Percentiles rank a stretch among this genome's conserved stretches.
Evolutionary conservation across 73 alveolate species (phyloP).

Genomic region (Paramecium caudatum): DNA sequence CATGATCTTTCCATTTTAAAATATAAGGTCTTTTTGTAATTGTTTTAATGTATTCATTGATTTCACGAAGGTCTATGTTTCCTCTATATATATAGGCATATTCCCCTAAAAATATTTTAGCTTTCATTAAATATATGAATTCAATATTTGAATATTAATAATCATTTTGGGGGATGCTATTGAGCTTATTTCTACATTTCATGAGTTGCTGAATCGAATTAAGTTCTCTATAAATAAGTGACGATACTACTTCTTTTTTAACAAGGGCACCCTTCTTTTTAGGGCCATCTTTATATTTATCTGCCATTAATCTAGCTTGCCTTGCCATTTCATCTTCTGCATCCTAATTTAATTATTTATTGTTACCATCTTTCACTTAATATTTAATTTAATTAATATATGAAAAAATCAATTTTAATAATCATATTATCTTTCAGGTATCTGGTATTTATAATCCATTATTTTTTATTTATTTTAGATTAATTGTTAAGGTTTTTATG

Average conservation of each 20-base stretch:
- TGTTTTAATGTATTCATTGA: neutral
- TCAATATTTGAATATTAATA: neutral
- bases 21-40: neutral
- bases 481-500: neutral
- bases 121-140: neutral
- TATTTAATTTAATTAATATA: neutral
- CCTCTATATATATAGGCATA: neutral
- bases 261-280: conserved; percentile 9
- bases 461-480: neutral
- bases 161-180: conserved; percentile 44
- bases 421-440: neutral
- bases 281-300: conserved; percentile 60
- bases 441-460: neutral
- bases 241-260: no score
- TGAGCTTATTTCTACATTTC: conserved; percentile 43
- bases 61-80: neutral
- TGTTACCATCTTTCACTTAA: neutral
- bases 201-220: conserved; percentile 52
- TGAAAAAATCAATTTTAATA: conserved; percentile 33
- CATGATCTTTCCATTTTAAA: neutral
- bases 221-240: conserved; percentile 41
- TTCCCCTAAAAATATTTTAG: neutral
- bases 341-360: neutral
- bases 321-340: conserved; percentile 66
- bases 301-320: conserved; percentile 69